phyloP scores from a whole-genome alignment of 2,329 filamentous ascomycete species.

The Talaromyces sp. region DNA sequence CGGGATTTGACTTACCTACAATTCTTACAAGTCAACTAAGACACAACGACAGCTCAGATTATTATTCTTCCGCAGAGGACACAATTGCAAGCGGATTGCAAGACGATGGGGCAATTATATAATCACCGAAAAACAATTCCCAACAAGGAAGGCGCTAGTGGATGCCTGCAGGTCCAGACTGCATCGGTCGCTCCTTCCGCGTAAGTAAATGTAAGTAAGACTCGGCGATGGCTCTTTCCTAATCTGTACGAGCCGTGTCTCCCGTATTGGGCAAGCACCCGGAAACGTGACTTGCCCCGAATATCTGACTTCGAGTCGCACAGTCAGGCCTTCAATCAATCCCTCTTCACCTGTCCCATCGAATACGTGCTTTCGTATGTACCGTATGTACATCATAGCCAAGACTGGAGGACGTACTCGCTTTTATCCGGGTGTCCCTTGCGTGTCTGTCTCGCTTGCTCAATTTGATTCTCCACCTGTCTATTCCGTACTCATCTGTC shows the following conservation, averaged over 20 bases:
- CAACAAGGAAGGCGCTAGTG: not conserved
- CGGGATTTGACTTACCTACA: too few relatives aligned
- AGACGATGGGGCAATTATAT: not conserved
- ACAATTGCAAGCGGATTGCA: too few relatives aligned
- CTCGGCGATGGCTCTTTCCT: not conserved
- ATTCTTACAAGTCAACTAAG: too few relatives aligned
- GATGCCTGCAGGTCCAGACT: not conserved
- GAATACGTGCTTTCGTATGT: not conserved
- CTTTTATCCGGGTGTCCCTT: constrained; percentile 1
- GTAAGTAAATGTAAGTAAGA: too few relatives aligned
- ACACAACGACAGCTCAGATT: not conserved
- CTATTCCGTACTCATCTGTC: not conserved
- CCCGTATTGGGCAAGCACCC: not conserved
- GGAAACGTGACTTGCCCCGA: not conserved
- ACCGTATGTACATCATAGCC: too few relatives aligned
- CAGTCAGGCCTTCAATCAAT: too few relatives aligned
- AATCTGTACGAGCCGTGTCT: not conserved
- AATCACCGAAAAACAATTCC: not conserved
- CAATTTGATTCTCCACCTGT: not conserved
- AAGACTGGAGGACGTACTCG: not conserved
- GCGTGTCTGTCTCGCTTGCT: not conserved
- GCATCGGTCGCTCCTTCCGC: not conserved
- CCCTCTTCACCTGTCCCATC: too few relatives aligned
- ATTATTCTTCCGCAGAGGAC: too few relatives aligned
- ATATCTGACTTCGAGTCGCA: not conserved